Evolutionary conservation across 2,329 filamentous ascomycete genomes (phyloP).

Genomic region (Chaetomiaceae sp.): DNA sequence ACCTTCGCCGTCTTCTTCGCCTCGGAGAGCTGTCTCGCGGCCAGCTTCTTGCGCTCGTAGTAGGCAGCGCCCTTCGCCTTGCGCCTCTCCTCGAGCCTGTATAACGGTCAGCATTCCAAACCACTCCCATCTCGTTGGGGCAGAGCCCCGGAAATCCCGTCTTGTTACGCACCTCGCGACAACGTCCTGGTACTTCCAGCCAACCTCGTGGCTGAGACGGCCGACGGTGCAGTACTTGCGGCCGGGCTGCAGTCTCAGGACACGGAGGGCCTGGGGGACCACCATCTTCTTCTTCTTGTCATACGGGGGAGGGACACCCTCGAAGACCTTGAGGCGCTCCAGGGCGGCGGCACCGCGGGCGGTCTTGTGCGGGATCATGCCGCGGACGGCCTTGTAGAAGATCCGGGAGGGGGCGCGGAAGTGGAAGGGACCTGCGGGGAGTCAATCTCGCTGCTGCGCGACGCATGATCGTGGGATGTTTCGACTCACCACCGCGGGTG

Average conservation of each 20-base stretch:
- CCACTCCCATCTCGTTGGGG: slow-evolving; percentile 14
- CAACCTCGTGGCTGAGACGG: slow-evolving; percentile 95
- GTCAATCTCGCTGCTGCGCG: slow-evolving; percentile 42
- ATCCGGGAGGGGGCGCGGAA: slow-evolving; percentile 98
- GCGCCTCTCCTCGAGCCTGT: slow-evolving; percentile 96
- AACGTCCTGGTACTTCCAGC: slow-evolving; percentile 99
- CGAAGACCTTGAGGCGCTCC: slow-evolving; percentile 99
- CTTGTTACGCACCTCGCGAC: slow-evolving; percentile 76
- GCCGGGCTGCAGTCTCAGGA: slow-evolving; percentile 95
- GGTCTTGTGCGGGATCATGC: slow-evolving; percentile 99
- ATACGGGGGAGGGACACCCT: slow-evolving; percentile 97
- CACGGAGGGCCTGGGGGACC: slow-evolving; percentile 94
- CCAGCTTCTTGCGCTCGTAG: slow-evolving; percentile 99
- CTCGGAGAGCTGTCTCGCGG: slow-evolving; percentile 81
- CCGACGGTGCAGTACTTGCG: slow-evolving; percentile 99
- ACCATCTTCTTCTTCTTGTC: slow-evolving; percentile 99
- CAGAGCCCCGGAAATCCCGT: not conserved
- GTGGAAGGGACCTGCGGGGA: slow-evolving; percentile 83
- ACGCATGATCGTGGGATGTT: slow-evolving; percentile 25
- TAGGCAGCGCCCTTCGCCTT: slow-evolving; percentile 99
- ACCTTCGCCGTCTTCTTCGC: slow-evolving; percentile 89
- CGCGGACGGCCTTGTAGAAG: slow-evolving; percentile 99
- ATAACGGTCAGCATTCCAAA: slow-evolving; percentile 38
- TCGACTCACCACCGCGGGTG: slow-evolving; percentile 82
- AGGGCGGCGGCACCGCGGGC: slow-evolving; percentile 92